Conservation (phyloP, 1,284 basidiomycete species). For the Anthracocystis setariae region DNA sequence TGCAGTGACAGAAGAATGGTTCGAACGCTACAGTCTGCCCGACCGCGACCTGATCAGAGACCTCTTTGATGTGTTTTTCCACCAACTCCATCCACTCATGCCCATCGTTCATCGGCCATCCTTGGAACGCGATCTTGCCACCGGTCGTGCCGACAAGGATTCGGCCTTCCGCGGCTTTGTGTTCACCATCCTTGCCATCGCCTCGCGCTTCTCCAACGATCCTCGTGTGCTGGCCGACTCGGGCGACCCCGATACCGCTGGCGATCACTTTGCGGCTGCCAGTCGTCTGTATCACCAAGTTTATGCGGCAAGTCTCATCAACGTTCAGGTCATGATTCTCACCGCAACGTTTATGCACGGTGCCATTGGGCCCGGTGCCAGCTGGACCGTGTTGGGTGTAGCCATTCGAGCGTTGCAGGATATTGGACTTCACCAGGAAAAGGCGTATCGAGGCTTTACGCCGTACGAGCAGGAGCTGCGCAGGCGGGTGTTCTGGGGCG, state of each 20-base stretch:
- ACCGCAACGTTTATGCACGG: conserved; percentile 59
- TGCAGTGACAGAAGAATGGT: conserved; percentile 53
- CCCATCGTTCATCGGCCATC: conserved; percentile 59
- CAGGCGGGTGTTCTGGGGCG: conserved; percentile 56
- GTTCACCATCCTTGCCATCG: conserved; percentile 59
- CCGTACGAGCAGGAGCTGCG: conserved; percentile 58
- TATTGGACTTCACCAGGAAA: conserved; percentile 61
- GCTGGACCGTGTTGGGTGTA: conserved; percentile 60
- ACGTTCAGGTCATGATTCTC: conserved; percentile 60
- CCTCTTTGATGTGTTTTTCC: conserved; percentile 53
- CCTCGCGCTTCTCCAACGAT: conserved; percentile 56
- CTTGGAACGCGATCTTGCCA: conserved; percentile 45
- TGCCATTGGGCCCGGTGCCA: conserved; percentile 52
- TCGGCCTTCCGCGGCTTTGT: conserved; percentile 60
- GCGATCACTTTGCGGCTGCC: conserved; percentile 60
- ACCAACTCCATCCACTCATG: conserved; percentile 55
- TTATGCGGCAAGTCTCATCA: conserved; percentile 58
- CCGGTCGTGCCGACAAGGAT: conserved; percentile 53
- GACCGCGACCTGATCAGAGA: conserved; percentile 43
- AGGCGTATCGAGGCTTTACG: conserved; percentile 52
- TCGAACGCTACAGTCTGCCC: conserved; percentile 55
- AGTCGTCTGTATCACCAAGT: conserved; percentile 61
- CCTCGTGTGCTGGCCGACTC: conserved; percentile 51
- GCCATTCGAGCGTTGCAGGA: conserved; percentile 59
- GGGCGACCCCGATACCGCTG: conserved; percentile 49